Evolutionary conservation across 352 stramenopile species (phyloP), one percentile per base, ranked within the genome.

Genomic region (Pythium utonaiense): DNA sequence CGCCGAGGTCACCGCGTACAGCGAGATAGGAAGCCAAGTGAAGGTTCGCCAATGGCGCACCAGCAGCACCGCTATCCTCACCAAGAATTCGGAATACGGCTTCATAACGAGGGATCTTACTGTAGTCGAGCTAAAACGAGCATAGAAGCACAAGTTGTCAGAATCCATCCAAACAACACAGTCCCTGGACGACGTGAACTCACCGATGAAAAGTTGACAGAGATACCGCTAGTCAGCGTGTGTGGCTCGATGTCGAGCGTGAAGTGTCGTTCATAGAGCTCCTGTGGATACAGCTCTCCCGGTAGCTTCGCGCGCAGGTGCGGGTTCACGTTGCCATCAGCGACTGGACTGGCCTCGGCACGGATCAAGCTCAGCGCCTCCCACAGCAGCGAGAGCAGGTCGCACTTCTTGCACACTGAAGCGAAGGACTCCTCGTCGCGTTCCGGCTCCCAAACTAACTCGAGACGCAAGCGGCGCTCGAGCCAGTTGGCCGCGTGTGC

Each of bases 21-120:
- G 81, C 69, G 9, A 92, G 56, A 38, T 95, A 95, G 40, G 83
- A 83, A 10, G 81, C 77, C 9, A 87, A 57, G n/a, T 83, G 81
- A 22, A 95, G 66, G 30, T 73, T 83, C 3, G 77, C 80, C 49
- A 95, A 75, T 6, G 78, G 74, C 19, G 79, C 76, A 31, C 85
- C 81, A 22, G 77, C 71, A 24, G 75, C 77, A 3, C 85, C 85
- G 19, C 78, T 88, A 38, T 95, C 85, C 41, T 91, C 83, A 21
- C 71, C 78, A 7, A 95, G 64, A 30, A 95, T 79, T 17, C 85
- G 81, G 54, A 89, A 91, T 24, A 87, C 64, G 16, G 77, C 60
- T 30, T 70, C 70, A 57, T 94, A 94, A n/a, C 70, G 48, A 3
- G 82, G 84, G n/a, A 91, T 80, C 48, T 86, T 90, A 25, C 52